These are phyloP conservation scores for Acanthamoeba triangularis DNA, from an alignment of 208 protist genomes.

Conservation along the genomic window DNA sequence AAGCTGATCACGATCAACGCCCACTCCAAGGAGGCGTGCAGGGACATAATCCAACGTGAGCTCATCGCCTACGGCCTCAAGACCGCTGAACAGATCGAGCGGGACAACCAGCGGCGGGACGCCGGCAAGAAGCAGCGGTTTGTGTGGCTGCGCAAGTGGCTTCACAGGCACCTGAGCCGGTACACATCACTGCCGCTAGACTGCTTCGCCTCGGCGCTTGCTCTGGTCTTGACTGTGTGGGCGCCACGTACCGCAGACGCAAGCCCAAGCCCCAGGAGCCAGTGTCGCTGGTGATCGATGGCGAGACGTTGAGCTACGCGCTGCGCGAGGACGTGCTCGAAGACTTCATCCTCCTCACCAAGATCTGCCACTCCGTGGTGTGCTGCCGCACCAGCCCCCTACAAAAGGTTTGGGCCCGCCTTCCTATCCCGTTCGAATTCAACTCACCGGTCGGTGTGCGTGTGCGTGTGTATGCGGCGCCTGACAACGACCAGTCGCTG, in stretches of 20 bases:
- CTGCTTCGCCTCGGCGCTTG: background rate
- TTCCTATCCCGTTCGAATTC: too few species aligned
- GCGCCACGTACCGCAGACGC: background rate
- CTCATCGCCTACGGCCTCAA: background rate
- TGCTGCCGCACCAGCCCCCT: constrained; percentile 76
- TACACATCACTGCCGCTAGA: background rate
- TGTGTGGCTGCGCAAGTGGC: background rate
- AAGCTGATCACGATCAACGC: constrained; percentile 58
- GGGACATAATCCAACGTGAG: background rate
- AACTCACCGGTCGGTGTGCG: too few species aligned
- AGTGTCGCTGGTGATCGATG: constrained; percentile 47
- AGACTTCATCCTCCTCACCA: constrained; percentile 34
- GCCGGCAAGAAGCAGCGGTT: background rate
- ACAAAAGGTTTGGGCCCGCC: constrained; percentile 77
- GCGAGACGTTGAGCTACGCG: background rate
- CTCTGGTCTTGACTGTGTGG: background rate
- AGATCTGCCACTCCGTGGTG: constrained; percentile 74
- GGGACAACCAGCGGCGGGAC: background rate
- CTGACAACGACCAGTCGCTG: constrained; percentile 54
- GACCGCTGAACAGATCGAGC: background rate
- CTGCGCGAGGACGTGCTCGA: background rate
- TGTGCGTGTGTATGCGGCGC: too few species aligned
- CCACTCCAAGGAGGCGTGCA: background rate
- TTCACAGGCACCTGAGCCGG: background rate
- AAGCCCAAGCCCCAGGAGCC: background rate